Evolutionary conservation across 306 rosid genomes (phyloP), one percentile per base, ranked within the genome.

Genomic region (Carpinus viminea): DNA sequence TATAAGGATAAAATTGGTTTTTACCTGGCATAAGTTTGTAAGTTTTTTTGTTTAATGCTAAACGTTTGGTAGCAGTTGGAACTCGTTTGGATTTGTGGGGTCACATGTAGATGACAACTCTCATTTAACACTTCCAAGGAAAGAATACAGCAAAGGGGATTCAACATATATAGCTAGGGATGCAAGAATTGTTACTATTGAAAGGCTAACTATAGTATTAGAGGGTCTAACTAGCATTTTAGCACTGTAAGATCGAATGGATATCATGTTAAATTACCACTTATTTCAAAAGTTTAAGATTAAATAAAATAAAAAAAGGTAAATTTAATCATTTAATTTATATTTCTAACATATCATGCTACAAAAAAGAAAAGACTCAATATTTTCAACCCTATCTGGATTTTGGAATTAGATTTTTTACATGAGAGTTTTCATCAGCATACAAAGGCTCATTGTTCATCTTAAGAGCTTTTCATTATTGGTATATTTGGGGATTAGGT

Each of bases 131-230:
- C 73, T 82, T 38, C 70, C 83, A 95, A 97, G 98, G 98, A 95
- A 95, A 86, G 98, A 95, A 65, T 95, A 95, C 79, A 95, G 98
- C 91, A 92, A 93, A 86, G 99, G 98, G 13, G 98, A 95, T 85
- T 95, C 99, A 68, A 90, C 98, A 84, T 95, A 95, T 28, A 97
- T 78, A 12, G 91, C 80, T 31, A 86, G 97, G 80, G 94, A 91
- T 76, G 86, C 94, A 12, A 94, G 82, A 8, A 81, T 89, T 12
- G 96, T 92, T 73, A 70, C 91, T 55, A 82, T 95, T 47, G 98
- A 95, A 89, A 93, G 88, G 69, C 8, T 92, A 50, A 95, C 97
- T 11, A 79, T 90, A 7, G 96, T 87, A 77, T 70, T 92, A 12
- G 93, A 89, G 87, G 98, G 98, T 21, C 98, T 98, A 55, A 96